Percentiles rank a stretch among this genome's conserved stretches.
Evolutionary conservation across 495 filamentous ascomycete species (phyloP).

Genomic region (Podospora pseudoanserina): DNA sequence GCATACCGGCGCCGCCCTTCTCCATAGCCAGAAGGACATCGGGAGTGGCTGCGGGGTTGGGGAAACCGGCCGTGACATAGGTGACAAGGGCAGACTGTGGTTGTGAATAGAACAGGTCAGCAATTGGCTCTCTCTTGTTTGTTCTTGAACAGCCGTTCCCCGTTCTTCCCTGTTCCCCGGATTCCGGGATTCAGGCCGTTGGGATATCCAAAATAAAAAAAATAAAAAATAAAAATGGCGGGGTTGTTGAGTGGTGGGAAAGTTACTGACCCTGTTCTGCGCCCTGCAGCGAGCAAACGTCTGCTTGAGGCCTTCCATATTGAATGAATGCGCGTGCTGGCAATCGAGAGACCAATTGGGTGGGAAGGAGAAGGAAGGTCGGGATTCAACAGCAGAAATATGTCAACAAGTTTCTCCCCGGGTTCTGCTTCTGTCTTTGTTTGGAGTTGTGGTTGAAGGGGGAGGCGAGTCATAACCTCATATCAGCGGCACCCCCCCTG

Average conservation of each 20-base stretch:
- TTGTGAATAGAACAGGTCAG: conserved; percentile 2
- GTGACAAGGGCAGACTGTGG: conserved; percentile 73
- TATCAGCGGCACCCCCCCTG: background rate
- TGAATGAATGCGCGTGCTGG: conserved; percentile 9
- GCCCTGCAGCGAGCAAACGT: conserved; percentile 87
- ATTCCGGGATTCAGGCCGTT: background rate
- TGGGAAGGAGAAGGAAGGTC: background rate
- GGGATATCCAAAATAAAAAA: background rate
- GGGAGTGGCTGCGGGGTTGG: conserved; percentile 73
- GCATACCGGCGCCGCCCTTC: conserved; percentile 83
- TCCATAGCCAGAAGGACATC: conserved; percentile 86
- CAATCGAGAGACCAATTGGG: background rate
- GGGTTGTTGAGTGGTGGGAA: conserved; percentile 26
- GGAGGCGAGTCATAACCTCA: background rate
- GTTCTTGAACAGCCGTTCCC: background rate
- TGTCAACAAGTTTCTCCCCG: conserved; percentile 1
- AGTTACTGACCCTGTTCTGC: conserved; percentile 55
- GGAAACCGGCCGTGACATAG: conserved; percentile 95
- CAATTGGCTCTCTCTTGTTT: background rate
- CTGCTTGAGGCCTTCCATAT: conserved; percentile 74
- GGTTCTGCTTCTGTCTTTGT: background rate
- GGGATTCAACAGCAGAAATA: background rate
- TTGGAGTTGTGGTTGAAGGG: background rate
- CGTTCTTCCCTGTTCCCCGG: background rate
- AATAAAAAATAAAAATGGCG: conserved; percentile 10